phyloP scores from a whole-genome alignment of 305 asterid species.

The Solanum hybrid region DNA sequence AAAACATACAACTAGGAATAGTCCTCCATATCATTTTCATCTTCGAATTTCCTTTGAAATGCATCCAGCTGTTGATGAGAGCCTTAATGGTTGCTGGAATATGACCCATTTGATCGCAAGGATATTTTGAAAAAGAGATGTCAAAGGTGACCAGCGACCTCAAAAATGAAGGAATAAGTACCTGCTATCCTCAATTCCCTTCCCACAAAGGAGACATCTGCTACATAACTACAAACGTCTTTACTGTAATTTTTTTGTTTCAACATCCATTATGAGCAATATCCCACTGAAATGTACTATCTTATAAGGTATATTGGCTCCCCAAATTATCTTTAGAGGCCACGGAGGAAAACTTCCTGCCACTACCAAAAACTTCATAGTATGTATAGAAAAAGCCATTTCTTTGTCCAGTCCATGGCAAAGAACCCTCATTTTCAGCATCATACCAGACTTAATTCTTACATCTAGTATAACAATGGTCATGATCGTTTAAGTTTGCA shows the following conservation, averaged over 20 bases:
- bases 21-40: background rate
- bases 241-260: background rate
- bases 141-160: background rate
- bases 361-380: background rate
- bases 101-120: background rate
- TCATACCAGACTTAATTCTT: background rate
- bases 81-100: background rate
- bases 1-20: background rate
- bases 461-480: background rate
- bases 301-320: background rate
- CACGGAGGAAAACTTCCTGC: background rate
- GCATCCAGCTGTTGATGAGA: background rate
- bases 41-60: background rate
- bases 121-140: background rate
- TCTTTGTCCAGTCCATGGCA: background rate
- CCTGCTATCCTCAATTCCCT: background rate
- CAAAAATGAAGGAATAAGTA: background rate
- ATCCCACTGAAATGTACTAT: background rate
- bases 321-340: background rate
- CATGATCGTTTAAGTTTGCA: background rate
- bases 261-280: background rate
- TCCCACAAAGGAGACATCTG: background rate
- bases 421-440: background rate
- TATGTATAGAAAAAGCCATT: background rate
- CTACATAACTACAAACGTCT: background rate